phyloP scores from a whole-genome alignment of 805 yeast species.

The Candida sakaeoensis region DNA sequence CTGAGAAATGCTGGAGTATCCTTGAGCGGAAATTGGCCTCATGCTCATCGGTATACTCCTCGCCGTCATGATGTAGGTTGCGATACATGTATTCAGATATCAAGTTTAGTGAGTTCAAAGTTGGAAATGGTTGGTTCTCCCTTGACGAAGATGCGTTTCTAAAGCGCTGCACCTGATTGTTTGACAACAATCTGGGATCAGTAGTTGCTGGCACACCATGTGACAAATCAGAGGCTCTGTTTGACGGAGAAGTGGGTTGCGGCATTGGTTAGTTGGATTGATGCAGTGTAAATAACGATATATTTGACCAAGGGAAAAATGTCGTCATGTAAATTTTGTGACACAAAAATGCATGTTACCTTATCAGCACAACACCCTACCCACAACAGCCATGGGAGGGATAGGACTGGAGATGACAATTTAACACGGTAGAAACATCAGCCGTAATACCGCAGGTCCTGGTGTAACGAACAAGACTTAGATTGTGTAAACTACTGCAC shows the following conservation, averaged over 20 bases:
- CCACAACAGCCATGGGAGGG: too few species aligned
- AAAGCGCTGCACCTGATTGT: slow-evolving; percentile 5
- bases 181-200: background rate
- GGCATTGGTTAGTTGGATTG: background rate
- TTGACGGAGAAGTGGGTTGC: slow-evolving; percentile 5
- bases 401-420: too few species aligned
- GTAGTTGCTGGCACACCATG: background rate
- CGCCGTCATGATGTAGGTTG: slow-evolving; percentile 3
- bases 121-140: background rate
- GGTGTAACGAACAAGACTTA: too few species aligned
- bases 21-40: slow-evolving; percentile 10
- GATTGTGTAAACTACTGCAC: too few species aligned
- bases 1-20: slow-evolving; percentile 9
- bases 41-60: background rate
- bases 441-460: too few species aligned
- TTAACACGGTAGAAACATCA: too few species aligned
- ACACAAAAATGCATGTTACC: background rate
- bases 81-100: slow-evolving; percentile 8
- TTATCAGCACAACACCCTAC: too few species aligned
- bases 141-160: slow-evolving; percentile 5
- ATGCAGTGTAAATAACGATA: background rate
- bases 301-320: background rate
- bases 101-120: slow-evolving; percentile 7
- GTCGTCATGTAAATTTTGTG: slow-evolving; percentile 2
- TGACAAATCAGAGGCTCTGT: background rate